phyloP scores from a whole-genome alignment of 768 basidiomycete genomes.

The Termitomyces sp. region DNA sequence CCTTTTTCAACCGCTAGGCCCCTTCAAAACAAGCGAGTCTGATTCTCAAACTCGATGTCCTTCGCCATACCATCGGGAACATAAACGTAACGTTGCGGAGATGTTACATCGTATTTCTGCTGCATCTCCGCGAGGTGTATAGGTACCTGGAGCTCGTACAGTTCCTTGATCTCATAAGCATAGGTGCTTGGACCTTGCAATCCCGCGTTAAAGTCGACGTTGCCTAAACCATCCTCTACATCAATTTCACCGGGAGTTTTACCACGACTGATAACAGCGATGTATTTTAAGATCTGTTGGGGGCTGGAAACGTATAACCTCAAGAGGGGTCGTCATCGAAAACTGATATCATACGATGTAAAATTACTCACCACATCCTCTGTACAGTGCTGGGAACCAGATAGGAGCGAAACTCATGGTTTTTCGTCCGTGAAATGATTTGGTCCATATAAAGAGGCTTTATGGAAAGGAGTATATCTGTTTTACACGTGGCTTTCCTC shows the following conservation, averaged over 20 bases:
- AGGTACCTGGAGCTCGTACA: background rate
- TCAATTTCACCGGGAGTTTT: background rate
- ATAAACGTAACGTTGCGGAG: slow-evolving; percentile 1
- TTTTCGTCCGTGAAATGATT: background rate
- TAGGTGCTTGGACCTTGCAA: background rate
- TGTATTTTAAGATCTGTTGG: background rate
- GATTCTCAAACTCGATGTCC: background rate
- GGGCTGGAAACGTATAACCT: slow-evolving; percentile 3
- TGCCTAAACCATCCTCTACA: background rate
- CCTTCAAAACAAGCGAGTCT: background rate
- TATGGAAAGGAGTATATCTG: slow-evolving; percentile 1
- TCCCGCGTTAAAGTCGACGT: background rate
- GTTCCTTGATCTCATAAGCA: slow-evolving; percentile 1
- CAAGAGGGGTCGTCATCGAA: background rate
- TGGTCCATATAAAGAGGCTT: slow-evolving; percentile 1
- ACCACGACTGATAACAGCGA: background rate
- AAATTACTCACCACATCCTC: background rate
- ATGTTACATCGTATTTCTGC: background rate
- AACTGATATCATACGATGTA: background rate
- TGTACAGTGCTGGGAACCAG: background rate
- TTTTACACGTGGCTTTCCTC: background rate
- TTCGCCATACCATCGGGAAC: background rate
- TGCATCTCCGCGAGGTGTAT: background rate
- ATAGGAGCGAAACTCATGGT: slow-evolving; percentile 2
- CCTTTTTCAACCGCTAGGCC: background rate